Evolutionary conservation across 2,329 filamentous ascomycete genomes (phyloP).

Genomic region (Spiromastix sp.): DNA sequence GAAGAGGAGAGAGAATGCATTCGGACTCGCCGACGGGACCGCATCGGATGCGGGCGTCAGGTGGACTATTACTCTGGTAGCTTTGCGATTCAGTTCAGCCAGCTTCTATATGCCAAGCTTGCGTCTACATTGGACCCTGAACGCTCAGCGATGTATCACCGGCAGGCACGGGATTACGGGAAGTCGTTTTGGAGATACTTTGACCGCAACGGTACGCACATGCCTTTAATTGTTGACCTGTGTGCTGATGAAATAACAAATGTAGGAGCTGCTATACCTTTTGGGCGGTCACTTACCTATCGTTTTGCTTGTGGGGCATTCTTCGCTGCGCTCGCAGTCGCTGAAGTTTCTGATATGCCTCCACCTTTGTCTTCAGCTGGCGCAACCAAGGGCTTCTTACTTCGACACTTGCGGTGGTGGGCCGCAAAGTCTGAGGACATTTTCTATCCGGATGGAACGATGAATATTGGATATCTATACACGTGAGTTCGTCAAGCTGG

Average conservation of each 20-base stretch:
- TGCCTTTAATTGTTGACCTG: too few species aligned
- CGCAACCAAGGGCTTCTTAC: constrained; percentile 38
- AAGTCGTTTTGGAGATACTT: constrained; percentile 40
- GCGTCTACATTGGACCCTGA: constrained; percentile 32
- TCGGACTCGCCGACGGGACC: background rate
- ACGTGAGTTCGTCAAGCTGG: too few species aligned
- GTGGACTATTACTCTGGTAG: constrained; percentile 15
- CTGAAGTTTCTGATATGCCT: constrained; percentile 29
- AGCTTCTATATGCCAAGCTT: constrained; percentile 16
- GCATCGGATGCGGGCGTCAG: constrained; percentile 5
- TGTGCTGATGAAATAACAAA: too few species aligned
- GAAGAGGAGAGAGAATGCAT: background rate
- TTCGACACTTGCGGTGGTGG: constrained; percentile 45
- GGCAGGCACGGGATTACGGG: constrained; percentile 34
- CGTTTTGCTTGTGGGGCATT: constrained; percentile 42
- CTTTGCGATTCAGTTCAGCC: constrained; percentile 15
- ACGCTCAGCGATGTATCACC: constrained; percentile 27
- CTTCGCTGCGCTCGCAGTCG: constrained; percentile 37
- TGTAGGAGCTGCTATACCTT: constrained; percentile 41
- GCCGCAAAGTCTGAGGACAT: constrained; percentile 29
- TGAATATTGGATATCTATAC: constrained; percentile 39
- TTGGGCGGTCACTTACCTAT: constrained; percentile 43
- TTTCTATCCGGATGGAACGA: constrained; percentile 39
- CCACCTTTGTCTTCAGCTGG: constrained; percentile 29
- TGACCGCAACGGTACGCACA: constrained; percentile 33